Percentiles rank a stretch among this genome's conserved stretches.
Evolutionary conservation across 1,284 basidiomycete genomes (phyloP).

Genomic region (Leccinum griseonigrum): DNA sequence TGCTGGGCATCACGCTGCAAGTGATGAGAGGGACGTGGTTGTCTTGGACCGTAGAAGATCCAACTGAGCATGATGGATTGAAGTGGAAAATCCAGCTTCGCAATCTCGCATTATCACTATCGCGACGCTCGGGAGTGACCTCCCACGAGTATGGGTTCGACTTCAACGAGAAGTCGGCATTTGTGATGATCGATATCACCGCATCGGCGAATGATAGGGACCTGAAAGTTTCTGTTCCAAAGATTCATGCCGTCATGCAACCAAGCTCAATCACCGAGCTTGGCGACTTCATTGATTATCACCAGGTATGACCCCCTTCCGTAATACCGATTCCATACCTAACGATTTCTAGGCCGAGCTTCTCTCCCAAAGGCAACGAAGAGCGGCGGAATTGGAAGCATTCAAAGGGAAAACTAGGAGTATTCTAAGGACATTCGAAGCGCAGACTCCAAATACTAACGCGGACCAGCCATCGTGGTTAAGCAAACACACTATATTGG

Average conservation of each 20-base stretch:
- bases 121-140: slow-evolving; percentile 46
- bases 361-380: slow-evolving; percentile 65
- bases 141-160: slow-evolving; percentile 44
- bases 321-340: neutral
- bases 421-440: slow-evolving; percentile 72
- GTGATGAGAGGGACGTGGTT: slow-evolving; percentile 86
- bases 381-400: slow-evolving; percentile 71
- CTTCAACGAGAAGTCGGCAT: slow-evolving; percentile 71
- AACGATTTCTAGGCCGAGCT: slow-evolving; percentile 61
- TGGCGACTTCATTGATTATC: slow-evolving; percentile 81
- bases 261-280: slow-evolving; percentile 86
- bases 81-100: slow-evolving; percentile 65
- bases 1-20: slow-evolving; percentile 60
- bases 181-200: slow-evolving; percentile 74
- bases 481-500: slow-evolving; percentile 59
- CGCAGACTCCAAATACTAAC: slow-evolving; percentile 45
- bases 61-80: slow-evolving; percentile 39
- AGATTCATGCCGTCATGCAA: slow-evolving; percentile 90
- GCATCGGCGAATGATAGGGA: slow-evolving; percentile 35
- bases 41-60: slow-evolving; percentile 62
- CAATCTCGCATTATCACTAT: slow-evolving; percentile 71
- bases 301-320: slow-evolving; percentile 52
- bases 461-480: slow-evolving; percentile 56
- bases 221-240: slow-evolving; percentile 59
- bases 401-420: slow-evolving; percentile 80